Evolutionary conservation across 208 protist genomes (phyloP).

Genomic region (Balamuthia mandrillaris): DNA sequence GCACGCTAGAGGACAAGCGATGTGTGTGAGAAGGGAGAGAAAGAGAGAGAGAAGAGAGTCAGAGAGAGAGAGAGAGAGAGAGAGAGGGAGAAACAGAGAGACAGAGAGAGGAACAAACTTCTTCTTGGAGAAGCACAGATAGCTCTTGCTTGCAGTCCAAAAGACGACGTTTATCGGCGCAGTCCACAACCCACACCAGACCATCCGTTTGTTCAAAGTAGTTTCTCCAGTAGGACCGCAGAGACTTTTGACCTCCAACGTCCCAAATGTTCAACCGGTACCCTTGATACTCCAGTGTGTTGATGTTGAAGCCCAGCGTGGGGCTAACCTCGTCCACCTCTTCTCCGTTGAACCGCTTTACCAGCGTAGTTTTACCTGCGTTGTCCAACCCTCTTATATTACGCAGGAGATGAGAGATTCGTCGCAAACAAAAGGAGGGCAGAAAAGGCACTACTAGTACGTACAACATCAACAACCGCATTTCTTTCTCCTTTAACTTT

Average conservation of each 20-base stretch:
- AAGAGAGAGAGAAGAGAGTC: background rate
- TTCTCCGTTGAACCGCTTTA: constrained; percentile 98
- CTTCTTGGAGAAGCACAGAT: constrained; percentile 86
- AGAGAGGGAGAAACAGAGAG: background rate
- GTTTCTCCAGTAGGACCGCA: constrained; percentile 96
- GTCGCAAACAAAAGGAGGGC: constrained; percentile 16
- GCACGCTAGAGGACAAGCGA: background rate
- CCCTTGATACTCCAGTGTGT: constrained; percentile 90
- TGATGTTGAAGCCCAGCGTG: constrained; percentile 99
- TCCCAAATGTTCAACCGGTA: constrained; percentile 98
- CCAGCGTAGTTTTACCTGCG: constrained; percentile 98
- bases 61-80: background rate
- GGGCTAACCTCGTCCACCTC: constrained; percentile 94
- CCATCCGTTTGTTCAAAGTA: constrained; percentile 85
- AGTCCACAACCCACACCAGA: constrained; percentile 89
- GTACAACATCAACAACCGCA: constrained; percentile 95
- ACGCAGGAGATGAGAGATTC: background rate
- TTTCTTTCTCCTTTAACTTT: constrained; percentile 97
- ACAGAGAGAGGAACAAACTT: constrained; percentile 57
- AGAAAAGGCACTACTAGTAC: background rate
- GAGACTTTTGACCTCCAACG: constrained; percentile 98
- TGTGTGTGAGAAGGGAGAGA: background rate
- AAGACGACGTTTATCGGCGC: constrained; percentile 75
- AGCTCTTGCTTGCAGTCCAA: constrained; percentile 91
- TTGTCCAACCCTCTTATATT: constrained; percentile 83